Base-by-base conservation (phyloP, 225 moss, liverwort and hornwort genomes). In the Rhytidiadelphus loreus region DNA sequence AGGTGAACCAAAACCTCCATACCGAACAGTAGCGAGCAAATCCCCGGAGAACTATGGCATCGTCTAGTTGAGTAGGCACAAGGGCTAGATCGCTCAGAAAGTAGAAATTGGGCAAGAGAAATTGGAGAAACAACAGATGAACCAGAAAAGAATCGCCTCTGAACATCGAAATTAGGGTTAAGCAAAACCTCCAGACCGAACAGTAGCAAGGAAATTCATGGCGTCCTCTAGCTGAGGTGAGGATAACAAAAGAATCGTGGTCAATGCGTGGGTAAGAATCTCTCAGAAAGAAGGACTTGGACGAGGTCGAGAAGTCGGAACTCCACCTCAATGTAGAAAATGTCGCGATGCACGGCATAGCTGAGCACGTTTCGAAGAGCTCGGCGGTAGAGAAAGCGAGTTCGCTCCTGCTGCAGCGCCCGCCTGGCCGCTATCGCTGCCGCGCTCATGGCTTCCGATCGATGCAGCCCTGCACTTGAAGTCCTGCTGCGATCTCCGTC, bases 291-390 rank as follows among this genome's bases (percentile, higher is more conserved):
- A 33, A 77, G 41, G 46, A 53, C 53, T 65, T 53, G 24, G 41
- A 52, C 18, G 62, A 48, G 13, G 13, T 74, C 52, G 39, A 57
- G 22, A 50, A 64, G 8, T 81, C 63, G 81, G 87, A 21, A 61
- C 33, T 39, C 8, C 17, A 96, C 98, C 98, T 98, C 96, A 16
- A 92, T 81, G 83, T 98, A 97, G 92, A 97, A 98, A 83, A 98
- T 95, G 73, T 97, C 98, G 58, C 97, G 94, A 86, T 97, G 97
- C 39, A 97, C 97, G 68, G 98, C 93, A 93, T 95, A 98, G 87
- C 94, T 95, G 50, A 98, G 94, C 84, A 97, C 95, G 58, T 92
- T 94, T 85, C 95, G 96, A 72, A 97, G 94, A 63, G 94, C 82
- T 16, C 89, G 91, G 83, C 98, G 93, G 88, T 98, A 98, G 11